These are phyloP conservation scores for Boletus tylopilopsis DNA, from an alignment of 768 basidiomycete genomes.

Conservation along the genomic window DNA sequence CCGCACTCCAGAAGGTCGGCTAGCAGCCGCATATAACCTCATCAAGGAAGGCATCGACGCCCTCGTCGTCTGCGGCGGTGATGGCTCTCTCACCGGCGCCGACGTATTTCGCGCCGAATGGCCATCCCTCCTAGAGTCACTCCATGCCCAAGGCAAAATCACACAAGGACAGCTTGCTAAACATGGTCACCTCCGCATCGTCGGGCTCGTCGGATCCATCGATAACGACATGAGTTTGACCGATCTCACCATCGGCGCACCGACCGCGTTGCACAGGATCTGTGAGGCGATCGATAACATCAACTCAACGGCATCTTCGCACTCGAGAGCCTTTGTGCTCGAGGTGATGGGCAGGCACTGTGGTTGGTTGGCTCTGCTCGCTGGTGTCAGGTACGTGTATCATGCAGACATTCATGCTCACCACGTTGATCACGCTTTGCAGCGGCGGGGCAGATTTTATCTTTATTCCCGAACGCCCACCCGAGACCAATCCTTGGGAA, in stretches of 20 bases:
- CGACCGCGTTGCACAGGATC: slow-evolving; percentile 93
- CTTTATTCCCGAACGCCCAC: slow-evolving; percentile 95
- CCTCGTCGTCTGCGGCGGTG: slow-evolving; percentile 94
- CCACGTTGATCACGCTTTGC: slow-evolving; percentile 9
- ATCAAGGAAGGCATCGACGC: slow-evolving; percentile 98
- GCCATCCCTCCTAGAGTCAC: slow-evolving; percentile 72
- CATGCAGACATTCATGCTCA: neutral
- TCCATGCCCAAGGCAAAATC: slow-evolving; percentile 73
- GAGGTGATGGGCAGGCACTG: slow-evolving; percentile 99
- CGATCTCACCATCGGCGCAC: slow-evolving; percentile 94
- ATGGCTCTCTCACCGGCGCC: slow-evolving; percentile 94
- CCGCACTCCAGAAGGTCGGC: slow-evolving; percentile 82
- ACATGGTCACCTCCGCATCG: slow-evolving; percentile 87
- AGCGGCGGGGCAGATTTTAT: slow-evolving; percentile 96
- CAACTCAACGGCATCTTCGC: slow-evolving; percentile 92
- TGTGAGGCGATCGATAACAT: slow-evolving; percentile 99
- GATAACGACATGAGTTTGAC: slow-evolving; percentile 99
- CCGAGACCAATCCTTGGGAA: slow-evolving; percentile 55
- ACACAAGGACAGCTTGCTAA: slow-evolving; percentile 63
- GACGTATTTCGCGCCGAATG: slow-evolving; percentile 93
- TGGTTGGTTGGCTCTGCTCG: slow-evolving; percentile 94
- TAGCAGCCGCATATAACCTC: slow-evolving; percentile 83
- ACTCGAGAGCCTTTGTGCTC: slow-evolving; percentile 95
- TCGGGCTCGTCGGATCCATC: slow-evolving; percentile 98
- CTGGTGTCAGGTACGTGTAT: slow-evolving; percentile 81